Conservation (phyloP, 257 asterid species). For the Scutellaria minor region DNA sequence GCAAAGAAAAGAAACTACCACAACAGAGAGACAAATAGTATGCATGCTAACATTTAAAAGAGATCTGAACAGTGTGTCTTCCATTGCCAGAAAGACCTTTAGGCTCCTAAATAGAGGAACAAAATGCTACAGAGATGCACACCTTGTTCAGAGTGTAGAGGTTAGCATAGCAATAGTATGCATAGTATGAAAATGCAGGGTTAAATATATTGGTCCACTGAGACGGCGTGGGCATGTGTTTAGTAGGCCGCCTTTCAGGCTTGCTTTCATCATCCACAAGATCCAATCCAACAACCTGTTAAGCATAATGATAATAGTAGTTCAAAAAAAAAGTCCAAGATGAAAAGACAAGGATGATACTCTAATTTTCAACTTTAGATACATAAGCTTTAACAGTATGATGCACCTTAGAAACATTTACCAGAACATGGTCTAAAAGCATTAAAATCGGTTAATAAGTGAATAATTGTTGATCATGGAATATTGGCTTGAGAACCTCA, state of each 20-base stretch:
- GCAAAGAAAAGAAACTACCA: constrained; percentile 8
- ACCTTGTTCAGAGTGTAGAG: constrained; percentile 97
- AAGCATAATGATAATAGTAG: constrained; percentile 28
- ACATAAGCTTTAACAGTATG: neutral
- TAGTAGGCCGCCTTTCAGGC: constrained; percentile 98
- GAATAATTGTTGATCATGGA: neutral
- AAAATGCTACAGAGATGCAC: constrained; percentile 24
- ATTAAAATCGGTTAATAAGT: constrained; percentile 13
- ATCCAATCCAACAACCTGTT: constrained; percentile 97
- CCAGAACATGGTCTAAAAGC: neutral
- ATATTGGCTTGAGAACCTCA: constrained; percentile 1
- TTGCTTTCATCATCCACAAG: constrained; percentile 99
- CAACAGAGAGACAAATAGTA: neutral
- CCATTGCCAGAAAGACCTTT: constrained; percentile 27
- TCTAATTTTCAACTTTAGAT: neutral
- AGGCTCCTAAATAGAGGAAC: neutral
- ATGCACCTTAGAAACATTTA: neutral
- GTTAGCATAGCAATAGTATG: constrained; percentile 96
- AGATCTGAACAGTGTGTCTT: neutral
- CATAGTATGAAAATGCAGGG: constrained; percentile 94
- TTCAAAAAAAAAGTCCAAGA: constrained; percentile 28
- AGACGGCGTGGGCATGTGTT: constrained; percentile 97
- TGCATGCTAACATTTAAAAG: constrained; percentile 1
- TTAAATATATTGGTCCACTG: constrained; percentile 94
- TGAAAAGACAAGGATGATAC: neutral